Base-by-base conservation (phyloP, 805 yeast genomes). In the Monosporozyma servazzii region DNA sequence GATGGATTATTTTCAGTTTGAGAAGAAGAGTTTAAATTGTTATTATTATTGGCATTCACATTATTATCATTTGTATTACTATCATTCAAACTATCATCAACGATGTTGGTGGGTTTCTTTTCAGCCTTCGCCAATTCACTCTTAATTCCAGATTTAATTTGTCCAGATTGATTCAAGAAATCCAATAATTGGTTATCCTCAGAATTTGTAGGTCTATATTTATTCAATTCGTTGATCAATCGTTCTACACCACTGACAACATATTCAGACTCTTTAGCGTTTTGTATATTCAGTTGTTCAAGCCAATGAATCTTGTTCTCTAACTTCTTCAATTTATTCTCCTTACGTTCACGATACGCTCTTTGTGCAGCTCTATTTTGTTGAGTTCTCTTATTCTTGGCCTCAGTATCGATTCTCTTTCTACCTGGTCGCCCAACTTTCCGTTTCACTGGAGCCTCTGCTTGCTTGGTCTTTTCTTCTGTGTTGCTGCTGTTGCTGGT, bases 361-460 rank as follows among this genome's bases (percentile, higher is more conserved):
- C 98, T 75, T 70, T 93, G 99, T n/a, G 98, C 98, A 3, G 97
- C 97, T 61, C 98, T 78, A 68, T 93, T 91, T 71, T 93, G 98
- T 2, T 97, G 97, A 15, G 96, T 88, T 59, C 99, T 76, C 74
- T 88, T 91, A 61, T 81, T 82, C 64, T 85, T 88, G 8, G 95
- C 90, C 58, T 88, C 95, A 18, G 79, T 76, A 8, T 84, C 77
- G 49, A 85, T 72, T 0, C 88, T 90, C 71, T 87, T 89, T 53
- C 96, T 76, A 2, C 96, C 96, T 0, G 93, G 88, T 62, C 82
- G 84, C 39, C 64, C 62, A 6, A 59, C 60, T 56, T 60, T 66
- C 56, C 48, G 18, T 23, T 45, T 45, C 30, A n/a, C 37, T 3
- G 40, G 6, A 8, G 31, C 23, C 21, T 11, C 27, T 15, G 21